Conservation (phyloP, 352 stramenopile species). For the Pythium monospermum region DNA sequence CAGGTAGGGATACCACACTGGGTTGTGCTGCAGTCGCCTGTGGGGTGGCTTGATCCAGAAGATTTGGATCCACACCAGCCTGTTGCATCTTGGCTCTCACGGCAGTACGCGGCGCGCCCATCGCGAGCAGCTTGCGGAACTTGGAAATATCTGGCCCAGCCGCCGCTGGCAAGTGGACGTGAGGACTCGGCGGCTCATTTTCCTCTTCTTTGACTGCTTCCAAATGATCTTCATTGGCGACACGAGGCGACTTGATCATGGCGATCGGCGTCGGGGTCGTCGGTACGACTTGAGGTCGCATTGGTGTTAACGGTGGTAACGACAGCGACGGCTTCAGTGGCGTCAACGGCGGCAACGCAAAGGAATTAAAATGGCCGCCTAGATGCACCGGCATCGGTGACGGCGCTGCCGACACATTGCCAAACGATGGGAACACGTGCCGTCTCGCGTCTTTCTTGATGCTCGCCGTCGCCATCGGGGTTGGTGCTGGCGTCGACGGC, state of each 20-base stretch:
- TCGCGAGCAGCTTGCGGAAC: conserved; percentile 92
- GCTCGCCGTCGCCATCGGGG: conserved; percentile 61
- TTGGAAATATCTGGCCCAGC: conserved; percentile 36
- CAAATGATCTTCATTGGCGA: conserved; percentile 16
- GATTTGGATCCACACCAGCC: conserved; percentile 48
- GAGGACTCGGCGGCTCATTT: conserved; percentile 10
- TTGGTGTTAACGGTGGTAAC: conserved; percentile 9
- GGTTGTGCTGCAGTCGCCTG: conserved; percentile 20
- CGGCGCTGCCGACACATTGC: conserved; percentile 16
- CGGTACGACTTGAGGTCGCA: conserved; percentile 10
- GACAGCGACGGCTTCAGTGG: conserved; percentile 24
- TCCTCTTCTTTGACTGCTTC: conserved; percentile 23
- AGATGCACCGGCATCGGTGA: conserved; percentile 13
- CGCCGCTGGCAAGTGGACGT: not conserved
- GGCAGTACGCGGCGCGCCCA: conserved; percentile 74
- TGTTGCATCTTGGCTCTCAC: conserved; percentile 67
- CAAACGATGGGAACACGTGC: conserved; percentile 46
- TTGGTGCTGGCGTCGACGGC: conserved; percentile 53
- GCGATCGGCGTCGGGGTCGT: conserved; percentile 2
- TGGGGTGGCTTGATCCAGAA: conserved; percentile 43
- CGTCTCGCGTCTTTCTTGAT: conserved; percentile 67
- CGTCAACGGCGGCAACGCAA: conserved; percentile 9
- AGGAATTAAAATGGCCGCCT: not conserved
- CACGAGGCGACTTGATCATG: conserved; percentile 6
- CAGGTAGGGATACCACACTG: too few relatives aligned